Evolutionary conservation across 352 stramenopile genomes (phyloP), one percentile per base, ranked within the genome.

Genomic region (Halophytophthora batemanensis): DNA sequence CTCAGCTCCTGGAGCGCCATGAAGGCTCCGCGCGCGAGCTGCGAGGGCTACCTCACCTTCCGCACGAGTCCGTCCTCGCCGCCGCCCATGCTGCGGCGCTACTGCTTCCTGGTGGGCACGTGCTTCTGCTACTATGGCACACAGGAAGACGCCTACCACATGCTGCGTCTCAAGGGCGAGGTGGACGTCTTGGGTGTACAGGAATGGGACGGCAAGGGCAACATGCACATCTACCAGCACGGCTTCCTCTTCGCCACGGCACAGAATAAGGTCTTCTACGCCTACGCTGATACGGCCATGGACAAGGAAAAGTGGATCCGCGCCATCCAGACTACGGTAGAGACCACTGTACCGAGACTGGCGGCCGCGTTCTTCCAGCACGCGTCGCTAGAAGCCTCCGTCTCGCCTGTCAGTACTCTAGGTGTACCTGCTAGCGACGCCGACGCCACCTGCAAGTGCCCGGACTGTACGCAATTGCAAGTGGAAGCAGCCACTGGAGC

Each of bases 201-300:
- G 60, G 84, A 96, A 50, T 96, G 87, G 87, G 87, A 96, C 52
- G 87, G 87, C 52, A 94, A 95, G 61, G 87, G 84, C 53, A 94
- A 94, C 61, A 94, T 93, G 78, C 84, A 95, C 74, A 95, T 93
- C 50, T 96, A 96, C 58, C 69, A 87, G 51, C 71, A 92, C 57
- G 87, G 87, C 3, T 94, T 96, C 50, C 56, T 96, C 7, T 95
- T 95, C 53, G 84, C 82, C 13, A 95, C 84, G 43, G 75, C 82
- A 25, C 84, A 95, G 61, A 95, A 82, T 61, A 95, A 95, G 53
- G 81, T 95, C 11, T 95, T 95, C 53, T 95, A 95, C 58, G 82
- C 82, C 18, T 95, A 95, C 55, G 84, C 82, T 0, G 84, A 95
- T 50, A 90, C 82, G 28, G 69, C 84, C 23, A 91, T 95, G 80